phyloP scores from a whole-genome alignment of 2,329 filamentous ascomycete species.

The Fusarium annulatum region DNA sequence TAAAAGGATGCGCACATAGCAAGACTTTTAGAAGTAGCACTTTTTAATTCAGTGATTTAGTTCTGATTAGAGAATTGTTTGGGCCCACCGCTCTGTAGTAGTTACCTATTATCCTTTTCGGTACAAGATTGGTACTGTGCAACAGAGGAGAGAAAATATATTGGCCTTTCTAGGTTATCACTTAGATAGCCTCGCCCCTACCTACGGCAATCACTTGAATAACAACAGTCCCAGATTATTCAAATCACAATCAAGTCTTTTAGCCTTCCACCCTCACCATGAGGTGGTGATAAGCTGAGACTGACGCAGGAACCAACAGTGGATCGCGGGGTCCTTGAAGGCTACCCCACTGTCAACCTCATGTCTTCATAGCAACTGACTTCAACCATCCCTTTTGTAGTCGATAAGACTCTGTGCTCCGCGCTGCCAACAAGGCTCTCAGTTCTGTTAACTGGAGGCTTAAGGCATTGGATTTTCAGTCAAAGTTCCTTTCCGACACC shows the following conservation, averaged over 20 bases:
- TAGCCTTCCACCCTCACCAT: not conserved
- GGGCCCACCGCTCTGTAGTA: not conserved
- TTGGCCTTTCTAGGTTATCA: not conserved
- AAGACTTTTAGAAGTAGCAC: slow-evolving; percentile 2
- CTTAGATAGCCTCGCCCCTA: no score
- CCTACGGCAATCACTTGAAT: not conserved
- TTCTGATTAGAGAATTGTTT: not conserved
- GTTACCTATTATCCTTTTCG: not conserved
- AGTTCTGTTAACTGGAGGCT: not conserved
- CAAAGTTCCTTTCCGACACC: not conserved
- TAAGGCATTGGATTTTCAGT: no score
- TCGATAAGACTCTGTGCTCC: not conserved
- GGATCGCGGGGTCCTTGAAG: slow-evolving; percentile 26
- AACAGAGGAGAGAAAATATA: not conserved
- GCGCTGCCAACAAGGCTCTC: not conserved
- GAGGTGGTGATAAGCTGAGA: not conserved
- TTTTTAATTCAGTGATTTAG: not conserved
- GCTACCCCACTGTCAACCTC: slow-evolving; percentile 31
- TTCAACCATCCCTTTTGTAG: slow-evolving; percentile 8
- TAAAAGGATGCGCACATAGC: slow-evolving; percentile 11
- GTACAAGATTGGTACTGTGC: not conserved
- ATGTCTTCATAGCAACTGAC: slow-evolving; percentile 17
- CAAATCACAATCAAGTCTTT: not conserved
- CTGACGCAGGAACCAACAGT: slow-evolving; percentile 30
- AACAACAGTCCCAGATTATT: not conserved